These are phyloP conservation scores for Colletotrichum somersetense DNA, from an alignment of 2,329 filamentous ascomycete genomes.

Conservation along the genomic window DNA sequence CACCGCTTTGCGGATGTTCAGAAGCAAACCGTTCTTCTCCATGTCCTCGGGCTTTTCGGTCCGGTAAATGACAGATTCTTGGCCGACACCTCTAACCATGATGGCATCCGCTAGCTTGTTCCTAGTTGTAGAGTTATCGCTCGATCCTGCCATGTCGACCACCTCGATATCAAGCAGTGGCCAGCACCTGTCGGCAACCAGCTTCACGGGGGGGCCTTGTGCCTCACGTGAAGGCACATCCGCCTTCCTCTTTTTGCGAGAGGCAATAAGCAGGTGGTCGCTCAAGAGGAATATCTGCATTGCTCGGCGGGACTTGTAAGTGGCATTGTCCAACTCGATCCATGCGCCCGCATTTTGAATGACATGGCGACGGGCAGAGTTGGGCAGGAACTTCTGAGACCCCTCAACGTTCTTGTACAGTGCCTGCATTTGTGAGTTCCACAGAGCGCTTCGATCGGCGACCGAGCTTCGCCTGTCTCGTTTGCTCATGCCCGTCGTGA, in stretches of 20 bases:
- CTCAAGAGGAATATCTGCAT: slow-evolving; percentile 95
- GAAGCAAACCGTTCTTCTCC: slow-evolving; percentile 84
- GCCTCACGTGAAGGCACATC: slow-evolving; percentile 70
- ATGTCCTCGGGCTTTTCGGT: slow-evolving; percentile 84
- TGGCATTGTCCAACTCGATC: slow-evolving; percentile 97
- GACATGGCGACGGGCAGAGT: slow-evolving; percentile 90
- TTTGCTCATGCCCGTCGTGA: slow-evolving; percentile 70
- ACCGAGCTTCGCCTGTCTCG: slow-evolving; percentile 92
- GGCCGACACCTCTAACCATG: slow-evolving; percentile 86
- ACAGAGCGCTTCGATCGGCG: slow-evolving; percentile 73
- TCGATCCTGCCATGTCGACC: slow-evolving; percentile 82
- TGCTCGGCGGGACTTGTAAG: slow-evolving; percentile 90
- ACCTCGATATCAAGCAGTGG: slow-evolving; percentile 92
- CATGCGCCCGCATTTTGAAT: slow-evolving; percentile 92
- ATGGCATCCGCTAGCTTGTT: slow-evolving; percentile 86
- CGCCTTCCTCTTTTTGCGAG: slow-evolving; percentile 89
- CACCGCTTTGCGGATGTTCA: slow-evolving; percentile 91
- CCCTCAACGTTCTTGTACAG: slow-evolving; percentile 98
- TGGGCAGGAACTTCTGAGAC: slow-evolving; percentile 95
- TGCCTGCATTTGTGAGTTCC: slow-evolving; percentile 80
- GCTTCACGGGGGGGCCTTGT: slow-evolving; percentile 72
- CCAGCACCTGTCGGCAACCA: slow-evolving; percentile 96
- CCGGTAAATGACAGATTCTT: slow-evolving; percentile 94
- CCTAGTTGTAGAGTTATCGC: slow-evolving; percentile 63
- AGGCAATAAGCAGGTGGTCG: slow-evolving; percentile 92